Evolutionary conservation across 2,329 filamentous ascomycete species (phyloP).

Genomic region (Chaetomium globosum): DNA sequence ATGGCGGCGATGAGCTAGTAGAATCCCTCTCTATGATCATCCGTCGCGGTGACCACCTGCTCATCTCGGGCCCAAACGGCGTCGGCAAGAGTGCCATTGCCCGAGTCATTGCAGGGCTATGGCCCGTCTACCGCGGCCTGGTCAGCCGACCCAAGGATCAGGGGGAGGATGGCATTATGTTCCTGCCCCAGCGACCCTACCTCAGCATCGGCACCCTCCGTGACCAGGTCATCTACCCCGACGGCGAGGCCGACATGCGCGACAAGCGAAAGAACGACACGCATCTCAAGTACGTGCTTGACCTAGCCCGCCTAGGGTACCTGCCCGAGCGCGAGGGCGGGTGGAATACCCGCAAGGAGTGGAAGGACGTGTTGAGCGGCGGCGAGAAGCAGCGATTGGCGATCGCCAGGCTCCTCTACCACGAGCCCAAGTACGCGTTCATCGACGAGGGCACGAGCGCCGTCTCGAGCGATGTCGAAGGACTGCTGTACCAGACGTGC

Average conservation of each 20-base stretch:
- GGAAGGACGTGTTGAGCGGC: conserved; percentile 96
- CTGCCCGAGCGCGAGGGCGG: conserved; percentile 89
- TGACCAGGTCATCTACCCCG: conserved; percentile 97
- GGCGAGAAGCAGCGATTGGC: conserved; percentile 97
- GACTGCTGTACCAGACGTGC: conserved; percentile 85
- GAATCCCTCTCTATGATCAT: conserved; percentile 89
- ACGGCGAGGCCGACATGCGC: conserved; percentile 92
- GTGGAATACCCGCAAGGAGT: conserved; percentile 95
- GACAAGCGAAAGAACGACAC: conserved; percentile 75
- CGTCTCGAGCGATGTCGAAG: conserved; percentile 92
- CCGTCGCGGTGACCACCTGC: conserved; percentile 84
- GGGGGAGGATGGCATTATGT: conserved; percentile 95
- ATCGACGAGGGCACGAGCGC: conserved; percentile 95
- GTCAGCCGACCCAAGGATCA: conserved; percentile 81
- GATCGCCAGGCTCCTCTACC: conserved; percentile 87
- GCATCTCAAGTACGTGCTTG: conserved; percentile 75
- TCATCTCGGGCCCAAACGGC: conserved; percentile 94
- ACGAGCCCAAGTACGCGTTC: conserved; percentile 91
- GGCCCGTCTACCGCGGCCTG: conserved; percentile 93
- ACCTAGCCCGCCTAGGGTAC: conserved; percentile 84
- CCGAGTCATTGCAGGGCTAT: conserved; percentile 85
- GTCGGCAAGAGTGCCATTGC: conserved; percentile 90
- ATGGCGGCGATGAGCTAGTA: conserved; percentile 87
- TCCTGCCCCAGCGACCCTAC: conserved; percentile 91
- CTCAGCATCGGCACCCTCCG: conserved; percentile 88